Evolutionary conservation across 2,329 filamentous ascomycete species (phyloP), one percentile per base, ranked within the genome.

Genomic region (Penicillium palitans): DNA sequence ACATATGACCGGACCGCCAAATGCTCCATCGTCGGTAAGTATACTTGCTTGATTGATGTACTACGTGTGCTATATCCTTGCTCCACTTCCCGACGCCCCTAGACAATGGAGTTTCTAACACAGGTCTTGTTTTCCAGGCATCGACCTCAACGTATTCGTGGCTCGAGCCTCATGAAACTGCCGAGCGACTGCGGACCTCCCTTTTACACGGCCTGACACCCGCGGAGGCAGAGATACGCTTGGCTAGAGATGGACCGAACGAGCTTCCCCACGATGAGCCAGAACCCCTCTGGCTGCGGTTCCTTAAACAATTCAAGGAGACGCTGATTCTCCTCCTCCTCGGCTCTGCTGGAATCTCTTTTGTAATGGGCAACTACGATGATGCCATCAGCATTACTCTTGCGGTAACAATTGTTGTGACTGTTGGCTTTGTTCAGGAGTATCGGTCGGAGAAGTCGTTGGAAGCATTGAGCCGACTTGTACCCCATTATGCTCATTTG

Each of bases 381-480:
- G 96, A 99, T 78, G 93, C 93, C 6, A 79, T 99, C 68, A 98
- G 93, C 75, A 99, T 99, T 70, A 90, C 93, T 0, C 87, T 96
- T 33, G 95, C 95, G 2, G 95, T 99, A 24, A 96, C 93, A 27
- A 99, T 99, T 67, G 95, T 99, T 6, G 93, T 99, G 25, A 90
- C 89, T 0, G 95, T 99, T 42, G 95, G 93, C 2, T 99, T 99
- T 68, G 87, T 98, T 52, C 95, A 99, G 73, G 95, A 99, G 77
- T 99, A 99, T 74, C 84, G 95, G 59, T 98, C 95, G 8, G 95
- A 99, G 74, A 96, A 99, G 76, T 98, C 93, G 3, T 87, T 99
- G 65, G 95, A 99, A 76, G 95, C 95, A 21, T 80, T 99, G 66
- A 97, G 90, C 71, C 91, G 95, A 68, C 80, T 99, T 27, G 93